Evolutionary conservation across 2,329 filamentous ascomycete genomes (phyloP).

Genomic region (Cadophora sp.): DNA sequence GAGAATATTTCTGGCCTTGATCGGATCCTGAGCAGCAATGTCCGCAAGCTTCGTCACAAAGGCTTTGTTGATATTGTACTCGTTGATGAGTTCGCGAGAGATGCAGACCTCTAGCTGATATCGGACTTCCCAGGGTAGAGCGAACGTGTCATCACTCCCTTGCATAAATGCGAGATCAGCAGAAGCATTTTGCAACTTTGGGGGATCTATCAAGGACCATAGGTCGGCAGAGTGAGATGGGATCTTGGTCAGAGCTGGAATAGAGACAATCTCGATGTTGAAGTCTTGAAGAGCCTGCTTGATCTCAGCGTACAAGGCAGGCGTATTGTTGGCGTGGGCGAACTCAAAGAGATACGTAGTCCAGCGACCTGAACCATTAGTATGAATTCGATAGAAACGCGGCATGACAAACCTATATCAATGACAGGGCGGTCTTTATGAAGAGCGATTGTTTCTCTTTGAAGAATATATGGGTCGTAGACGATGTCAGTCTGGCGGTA

Average conservation of each 20-base stretch:
- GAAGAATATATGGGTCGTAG: conserved; percentile 49
- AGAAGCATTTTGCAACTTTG: conserved; percentile 26
- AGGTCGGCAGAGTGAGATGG: conserved; percentile 47
- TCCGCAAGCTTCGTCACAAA: conserved; percentile 70
- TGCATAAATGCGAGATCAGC: conserved; percentile 34
- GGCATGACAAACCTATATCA: conserved; percentile 55
- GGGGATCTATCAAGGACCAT: conserved; percentile 52
- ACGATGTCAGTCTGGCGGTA: conserved; percentile 69
- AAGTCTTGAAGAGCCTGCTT: conserved; percentile 65
- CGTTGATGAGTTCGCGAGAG: conserved; percentile 78
- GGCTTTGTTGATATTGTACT: conserved; percentile 71
- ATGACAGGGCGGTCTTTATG: conserved; percentile 58
- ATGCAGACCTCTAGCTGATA: conserved; percentile 95
- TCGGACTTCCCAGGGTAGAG: conserved; percentile 72
- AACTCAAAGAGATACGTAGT: conserved; percentile 63
- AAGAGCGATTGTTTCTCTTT: conserved; percentile 51
- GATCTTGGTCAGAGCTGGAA: conserved; percentile 52
- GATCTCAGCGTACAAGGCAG: conserved; percentile 31
- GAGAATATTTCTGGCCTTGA: conserved; percentile 69
- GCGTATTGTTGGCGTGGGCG: conserved; percentile 41
- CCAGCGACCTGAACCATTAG: conserved; percentile 59
- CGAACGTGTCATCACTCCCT: conserved; percentile 44
- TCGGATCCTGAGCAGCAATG: conserved; percentile 51
- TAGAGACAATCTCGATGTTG: conserved; percentile 65
- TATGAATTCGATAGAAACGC: background rate